Conservation (phyloP, 2,329 filamentous ascomycete genomes). For the Pseudocercospora crystallina region DNA sequence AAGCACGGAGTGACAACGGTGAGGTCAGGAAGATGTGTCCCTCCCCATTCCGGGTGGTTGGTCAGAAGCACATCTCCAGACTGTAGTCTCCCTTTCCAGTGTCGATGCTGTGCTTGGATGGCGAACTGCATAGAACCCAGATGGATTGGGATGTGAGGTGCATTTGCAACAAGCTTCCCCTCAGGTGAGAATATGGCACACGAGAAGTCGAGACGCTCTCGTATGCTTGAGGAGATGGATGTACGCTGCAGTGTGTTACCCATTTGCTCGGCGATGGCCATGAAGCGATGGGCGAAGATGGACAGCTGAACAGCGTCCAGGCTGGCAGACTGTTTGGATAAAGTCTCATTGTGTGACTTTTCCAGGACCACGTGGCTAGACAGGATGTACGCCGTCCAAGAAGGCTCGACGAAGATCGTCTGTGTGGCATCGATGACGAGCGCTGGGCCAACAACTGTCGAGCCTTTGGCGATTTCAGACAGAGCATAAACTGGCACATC, state of each 20-base stretch:
- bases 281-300: constrained; percentile 58
- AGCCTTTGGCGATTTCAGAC: constrained; percentile 19
- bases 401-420: constrained; percentile 45
- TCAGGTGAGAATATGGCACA: constrained; percentile 45
- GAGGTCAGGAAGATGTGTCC: constrained; percentile 45
- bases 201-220: constrained; percentile 46
- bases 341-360: constrained; percentile 20
- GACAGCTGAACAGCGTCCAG: constrained; percentile 55
- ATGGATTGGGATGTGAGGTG: constrained; percentile 45
- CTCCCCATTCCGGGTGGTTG: constrained; percentile 43
- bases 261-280: constrained; percentile 62
- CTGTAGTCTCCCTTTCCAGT: constrained; percentile 35
- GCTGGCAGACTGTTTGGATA: constrained; percentile 8
- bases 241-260: constrained; percentile 58
- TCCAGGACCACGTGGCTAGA: constrained; percentile 43
- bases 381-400: constrained; percentile 38
- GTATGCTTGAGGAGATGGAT: constrained; percentile 52
- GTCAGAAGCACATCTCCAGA: constrained; percentile 43
- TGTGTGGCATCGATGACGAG: constrained; percentile 45
- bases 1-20: constrained; percentile 45
- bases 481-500: constrained; percentile 29
- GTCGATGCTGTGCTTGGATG: constrained; percentile 41
- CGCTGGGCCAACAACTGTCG: constrained; percentile 31
- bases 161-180: constrained; percentile 45
- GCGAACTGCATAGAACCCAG: constrained; percentile 46